Evolutionary conservation across 1,139 yeast species (phyloP).

Genomic region (Pichia kudriavzevii): DNA sequence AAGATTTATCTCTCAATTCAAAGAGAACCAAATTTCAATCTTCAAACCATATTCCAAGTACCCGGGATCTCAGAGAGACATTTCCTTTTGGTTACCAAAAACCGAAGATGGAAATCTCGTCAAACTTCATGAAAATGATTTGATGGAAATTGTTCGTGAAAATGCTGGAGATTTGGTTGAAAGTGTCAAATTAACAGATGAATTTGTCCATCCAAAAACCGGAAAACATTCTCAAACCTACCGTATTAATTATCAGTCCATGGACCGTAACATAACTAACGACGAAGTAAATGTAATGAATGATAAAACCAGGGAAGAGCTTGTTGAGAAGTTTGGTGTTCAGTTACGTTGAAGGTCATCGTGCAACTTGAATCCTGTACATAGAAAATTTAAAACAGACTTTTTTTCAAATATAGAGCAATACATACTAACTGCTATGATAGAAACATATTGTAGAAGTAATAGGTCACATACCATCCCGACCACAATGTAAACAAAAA

Average conservation of each 20-base stretch:
- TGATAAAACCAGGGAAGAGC: slow-evolving; percentile 48
- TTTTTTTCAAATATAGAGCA: no score
- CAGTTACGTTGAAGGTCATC: slow-evolving; percentile 43
- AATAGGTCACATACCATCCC: no score
- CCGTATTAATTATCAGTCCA: slow-evolving; percentile 85
- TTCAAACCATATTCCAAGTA: slow-evolving; percentile 87
- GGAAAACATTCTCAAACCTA: slow-evolving; percentile 74
- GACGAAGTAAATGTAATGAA: slow-evolving; percentile 72
- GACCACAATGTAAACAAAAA: no score
- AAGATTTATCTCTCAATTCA: slow-evolving; percentile 69
- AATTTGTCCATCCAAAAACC: slow-evolving; percentile 79
- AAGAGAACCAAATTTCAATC: slow-evolving; percentile 53
- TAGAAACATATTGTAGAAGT: no score
- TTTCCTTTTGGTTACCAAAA: slow-evolving; percentile 81
- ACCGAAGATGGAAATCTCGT: slow-evolving; percentile 22
- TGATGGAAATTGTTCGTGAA: slow-evolving; percentile 86
- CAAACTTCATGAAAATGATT: slow-evolving; percentile 71
- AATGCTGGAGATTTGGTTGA: slow-evolving; percentile 87
- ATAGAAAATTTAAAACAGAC: no score
- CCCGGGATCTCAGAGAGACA: slow-evolving; percentile 81
- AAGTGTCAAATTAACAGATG: slow-evolving; percentile 72
- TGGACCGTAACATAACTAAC: slow-evolving; percentile 87
- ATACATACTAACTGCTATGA: no score
- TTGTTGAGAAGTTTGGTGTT: slow-evolving; percentile 47
- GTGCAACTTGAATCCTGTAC: background rate